Conservation (phyloP, 2,329 filamentous ascomycete genomes). For the Colletotrichum spinosum region DNA sequence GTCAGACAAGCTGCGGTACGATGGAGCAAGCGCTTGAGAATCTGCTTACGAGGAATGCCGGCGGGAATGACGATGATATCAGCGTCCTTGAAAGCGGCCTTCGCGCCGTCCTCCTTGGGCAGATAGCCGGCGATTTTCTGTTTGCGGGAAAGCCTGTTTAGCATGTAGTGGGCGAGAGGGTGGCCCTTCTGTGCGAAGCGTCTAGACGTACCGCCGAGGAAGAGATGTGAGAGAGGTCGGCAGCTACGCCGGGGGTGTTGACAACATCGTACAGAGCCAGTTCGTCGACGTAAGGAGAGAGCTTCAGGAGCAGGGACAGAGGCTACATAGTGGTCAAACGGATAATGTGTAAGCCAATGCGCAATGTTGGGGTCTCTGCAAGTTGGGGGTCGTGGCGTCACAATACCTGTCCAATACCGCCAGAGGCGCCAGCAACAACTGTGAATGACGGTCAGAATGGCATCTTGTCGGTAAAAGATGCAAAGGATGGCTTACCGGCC, state of each 20-base stretch:
- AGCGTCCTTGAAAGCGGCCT: constrained; percentile 89
- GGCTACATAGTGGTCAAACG: constrained; percentile 66
- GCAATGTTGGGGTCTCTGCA: constrained; percentile 15
- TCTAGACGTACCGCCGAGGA: constrained; percentile 75
- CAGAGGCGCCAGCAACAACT: constrained; percentile 94
- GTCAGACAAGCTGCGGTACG: constrained; percentile 11
- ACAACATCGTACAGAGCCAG: constrained; percentile 99
- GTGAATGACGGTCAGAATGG: constrained; percentile 5
- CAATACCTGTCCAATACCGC: constrained; percentile 96
- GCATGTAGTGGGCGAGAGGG: neutral
- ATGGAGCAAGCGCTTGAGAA: neutral
- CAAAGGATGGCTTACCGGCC: constrained; percentile 61
- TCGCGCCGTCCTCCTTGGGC: constrained; percentile 85
- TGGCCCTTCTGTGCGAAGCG: constrained; percentile 2
- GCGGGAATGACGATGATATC: constrained; percentile 98
- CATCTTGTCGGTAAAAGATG: neutral
- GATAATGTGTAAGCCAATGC: constrained; percentile 38
- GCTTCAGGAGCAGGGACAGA: constrained; percentile 95
- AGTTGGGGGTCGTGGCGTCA: constrained; percentile 18
- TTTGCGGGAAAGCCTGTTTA: constrained; percentile 18
- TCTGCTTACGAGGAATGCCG: constrained; percentile 89
- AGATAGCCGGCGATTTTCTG: constrained; percentile 91
- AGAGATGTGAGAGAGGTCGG: constrained; percentile 98
- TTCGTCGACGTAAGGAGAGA: constrained; percentile 87
- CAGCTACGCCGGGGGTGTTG: constrained; percentile 95